Base-by-base conservation (phyloP, 2,329 filamentous ascomycete species). In the Meredithiella fracta region DNA sequence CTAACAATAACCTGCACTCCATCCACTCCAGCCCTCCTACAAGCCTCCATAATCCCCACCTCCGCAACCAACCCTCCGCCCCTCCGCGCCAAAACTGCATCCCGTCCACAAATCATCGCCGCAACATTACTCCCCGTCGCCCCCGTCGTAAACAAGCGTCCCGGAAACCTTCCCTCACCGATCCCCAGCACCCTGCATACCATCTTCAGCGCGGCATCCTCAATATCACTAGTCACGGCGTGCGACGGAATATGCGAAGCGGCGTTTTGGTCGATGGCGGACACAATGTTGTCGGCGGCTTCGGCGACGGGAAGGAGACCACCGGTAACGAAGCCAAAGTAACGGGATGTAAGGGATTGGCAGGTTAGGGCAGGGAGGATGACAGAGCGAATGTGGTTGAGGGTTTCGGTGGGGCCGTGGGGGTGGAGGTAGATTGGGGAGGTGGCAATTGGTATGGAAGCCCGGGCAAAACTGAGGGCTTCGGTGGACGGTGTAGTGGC, bases 291-390 rank as follows among this genome's bases (percentile, higher is more conserved):
- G 66, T 96, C 91, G 1, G 88, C 90, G 55, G 86, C 78, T 62
- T 84, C 76, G 31, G 89, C 89, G 23, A 88, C 80, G 4, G 88
- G 86, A 0, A 90, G 85, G 6, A 76, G 73, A 14, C 87, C 85
- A 47, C 91, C 91, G 0, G 83, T 94, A 4, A 96, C 85, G 66
- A 96, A 95, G 58, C 88, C 90, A 66, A 87, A 94, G 72, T 94
- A 94, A 55, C 80, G 79, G 9, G 79, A 68, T 47, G 77, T 80
- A 44, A 77, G 74, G 61, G 79, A 82, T 63, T 80, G 77, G 15
- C 73, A 76, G 62, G 83, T 88, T 58, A 92, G 75, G 1, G 76
- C 84, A 1, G 77, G 76, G 42, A 76, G 68, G 57, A 79, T 68
- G 58, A 70, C 66, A 6, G 61, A 31, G 8, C 70, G 62, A 37